Evolutionary conservation across 192 early-diverging fungal species (phyloP).

Genomic region (Entomortierella chlamydospora): DNA sequence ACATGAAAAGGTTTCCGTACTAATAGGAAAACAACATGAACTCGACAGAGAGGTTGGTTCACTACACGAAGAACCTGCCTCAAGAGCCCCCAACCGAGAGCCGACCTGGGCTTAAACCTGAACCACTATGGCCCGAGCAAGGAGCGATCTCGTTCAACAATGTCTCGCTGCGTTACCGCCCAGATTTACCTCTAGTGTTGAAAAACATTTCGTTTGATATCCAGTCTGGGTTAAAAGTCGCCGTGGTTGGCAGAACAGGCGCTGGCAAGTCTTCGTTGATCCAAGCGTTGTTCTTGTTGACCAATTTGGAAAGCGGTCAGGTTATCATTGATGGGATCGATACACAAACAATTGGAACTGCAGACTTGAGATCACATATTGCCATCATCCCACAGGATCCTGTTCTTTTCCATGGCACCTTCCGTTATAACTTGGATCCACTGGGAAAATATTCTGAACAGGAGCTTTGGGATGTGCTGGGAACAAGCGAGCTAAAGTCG

Average conservation of each 20-base stretch:
- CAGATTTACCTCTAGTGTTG: constrained; percentile 78
- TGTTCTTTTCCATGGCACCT: constrained; percentile 64
- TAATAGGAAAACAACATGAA: constrained; percentile 64
- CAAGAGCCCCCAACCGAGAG: constrained; percentile 30
- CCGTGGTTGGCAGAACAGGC: constrained; percentile 90
- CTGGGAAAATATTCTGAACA: constrained; percentile 60
- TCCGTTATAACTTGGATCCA: constrained; percentile 69
- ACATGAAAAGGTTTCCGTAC: too few relatives aligned
- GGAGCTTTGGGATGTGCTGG: constrained; percentile 80
- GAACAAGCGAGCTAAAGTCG: constrained; percentile 73
- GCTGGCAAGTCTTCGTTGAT: constrained; percentile 87
- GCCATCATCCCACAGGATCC: constrained; percentile 91
- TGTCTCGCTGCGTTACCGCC: constrained; percentile 81
- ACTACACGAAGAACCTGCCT: constrained; percentile 33
- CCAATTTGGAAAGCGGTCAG: constrained; percentile 71
- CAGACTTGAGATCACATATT: constrained; percentile 79
- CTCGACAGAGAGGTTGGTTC: constrained; percentile 41
- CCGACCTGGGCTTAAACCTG: constrained; percentile 19
- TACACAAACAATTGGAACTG: constrained; percentile 74
- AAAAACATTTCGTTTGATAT: constrained; percentile 78
- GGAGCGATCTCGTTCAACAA: constrained; percentile 78
- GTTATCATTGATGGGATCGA: constrained; percentile 81
- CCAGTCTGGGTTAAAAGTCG: constrained; percentile 77
- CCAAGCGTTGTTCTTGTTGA: constrained; percentile 83
- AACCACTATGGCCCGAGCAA: constrained; percentile 69